A percentile compares a stretch with the other conserved stretches of the same genome.
Evolutionary conservation across 2,329 filamentous ascomycete genomes (phyloP).

Genomic region (Calonectria ilicicola): DNA sequence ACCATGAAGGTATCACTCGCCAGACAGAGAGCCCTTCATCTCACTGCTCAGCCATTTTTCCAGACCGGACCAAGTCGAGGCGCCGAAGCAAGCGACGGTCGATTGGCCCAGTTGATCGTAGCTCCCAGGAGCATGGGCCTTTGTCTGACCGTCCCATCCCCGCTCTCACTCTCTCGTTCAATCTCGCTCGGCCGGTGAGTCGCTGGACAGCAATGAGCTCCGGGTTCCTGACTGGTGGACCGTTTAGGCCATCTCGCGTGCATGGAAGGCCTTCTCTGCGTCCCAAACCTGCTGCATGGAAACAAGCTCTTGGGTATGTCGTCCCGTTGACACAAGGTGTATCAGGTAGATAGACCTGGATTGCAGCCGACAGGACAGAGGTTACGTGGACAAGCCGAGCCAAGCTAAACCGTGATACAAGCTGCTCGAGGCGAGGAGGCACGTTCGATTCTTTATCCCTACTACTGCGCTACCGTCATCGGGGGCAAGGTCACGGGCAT

Average conservation of each 20-base stretch:
- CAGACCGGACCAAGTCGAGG: neutral
- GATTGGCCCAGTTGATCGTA: conserved; percentile 15
- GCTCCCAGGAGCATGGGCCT: neutral
- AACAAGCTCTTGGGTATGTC: conserved; percentile 17
- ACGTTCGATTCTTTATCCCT: conserved; percentile 21
- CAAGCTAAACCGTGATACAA: neutral
- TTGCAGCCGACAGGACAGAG: conserved; percentile 8
- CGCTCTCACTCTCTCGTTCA: conserved; percentile 19
- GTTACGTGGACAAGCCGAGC: conserved; percentile 18
- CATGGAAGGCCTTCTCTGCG: neutral
- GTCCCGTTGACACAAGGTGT: conserved; percentile 29
- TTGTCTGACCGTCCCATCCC: neutral
- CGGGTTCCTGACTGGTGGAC: conserved; percentile 10
- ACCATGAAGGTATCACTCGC: conserved; percentile 32
- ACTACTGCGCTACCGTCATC: neutral
- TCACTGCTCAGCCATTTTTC: neutral
- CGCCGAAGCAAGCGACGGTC: neutral
- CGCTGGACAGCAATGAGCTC: neutral
- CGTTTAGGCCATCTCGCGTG: conserved; percentile 14
- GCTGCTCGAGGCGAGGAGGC: neutral
- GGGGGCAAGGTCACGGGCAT: neutral
- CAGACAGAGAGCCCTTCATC: conserved; percentile 7
- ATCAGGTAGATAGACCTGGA: conserved; percentile 30
- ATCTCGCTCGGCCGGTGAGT: conserved; percentile 31
- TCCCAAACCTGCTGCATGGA: conserved; percentile 4